Evolutionary conservation across 208 protist genomes (phyloP), one percentile per base, ranked within the genome.

Genomic region (Crithidia expoeki): DNA sequence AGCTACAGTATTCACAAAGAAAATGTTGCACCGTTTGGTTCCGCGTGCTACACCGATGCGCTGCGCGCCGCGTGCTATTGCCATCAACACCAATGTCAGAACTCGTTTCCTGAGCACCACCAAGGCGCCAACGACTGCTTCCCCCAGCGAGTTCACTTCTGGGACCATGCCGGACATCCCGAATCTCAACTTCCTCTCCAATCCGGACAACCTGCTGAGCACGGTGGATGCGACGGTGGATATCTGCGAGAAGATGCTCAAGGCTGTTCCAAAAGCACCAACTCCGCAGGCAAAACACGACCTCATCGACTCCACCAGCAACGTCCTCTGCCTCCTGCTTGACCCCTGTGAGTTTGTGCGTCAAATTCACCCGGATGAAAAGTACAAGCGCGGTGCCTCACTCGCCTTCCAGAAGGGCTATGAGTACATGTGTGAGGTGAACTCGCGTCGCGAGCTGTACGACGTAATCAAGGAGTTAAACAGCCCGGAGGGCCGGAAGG

Each of bases 271-370:
- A 16, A 84, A 77, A 42, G 76, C 75, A 0, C 79, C 75, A 33
- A 87, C 79, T 17, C 84, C 84, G 64, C 89, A 93, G 63, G 84
- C 89, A 46, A 90, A 92, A 66, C 92, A 97, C 81, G 92, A 97
- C 71, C 70, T 97, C 27, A 92, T 96, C 72, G 94, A 97, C 78
- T 84, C 86, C 27, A 96, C 94, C 51, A 95, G 85, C 81, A 98
- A 98, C 69, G 83, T 94, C 2, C 79, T 98, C 2, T 98, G 94
- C 72, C 80, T 97, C 17, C 77, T 97, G 63, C 76, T 98, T 5
- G 94, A 98, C 76, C 92, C 93, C 9, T 93, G 88, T 77, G 94
- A 98, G 75, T 95, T 97, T 80, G 92, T 97, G 58, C 87, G 94
- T 17, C 88, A 96, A 66, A 89, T 96, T 23, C 90, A 97, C 66